Base-by-base conservation (phyloP, 2,329 filamentous ascomycete species). In the Nectriaceae sp. region DNA sequence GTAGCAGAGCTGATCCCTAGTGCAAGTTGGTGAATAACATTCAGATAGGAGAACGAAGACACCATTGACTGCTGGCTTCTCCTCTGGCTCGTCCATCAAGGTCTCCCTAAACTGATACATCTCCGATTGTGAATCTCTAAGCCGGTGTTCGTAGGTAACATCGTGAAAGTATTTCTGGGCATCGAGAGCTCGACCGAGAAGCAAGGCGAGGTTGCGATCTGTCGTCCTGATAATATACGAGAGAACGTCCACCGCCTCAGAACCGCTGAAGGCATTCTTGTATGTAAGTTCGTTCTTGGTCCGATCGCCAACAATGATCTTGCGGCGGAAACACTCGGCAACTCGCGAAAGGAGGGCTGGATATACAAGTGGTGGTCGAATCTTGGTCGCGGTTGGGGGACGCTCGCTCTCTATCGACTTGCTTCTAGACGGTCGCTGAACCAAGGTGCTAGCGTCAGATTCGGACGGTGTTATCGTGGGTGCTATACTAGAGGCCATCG, bases 101-200 rank as follows among this genome's bases (percentile, higher is more conserved):
- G 87, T 95, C 73, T 97, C 93, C 59, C 89, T 85, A 71, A 99
- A 99, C 67, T 97, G 93, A 69, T 97, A 99, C 69, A 99, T 89
- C 70, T 99, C 94, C 43, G 87, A 88, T 35, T 87, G 83, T n/a
- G 93, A 95, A 70, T 99, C 94, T 70, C 94, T 88, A 62, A 99
- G 75, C 40, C 94, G 84, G 70, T 99, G 94, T 62, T 97, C 93
- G 70, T 99, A 99, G 1, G 93, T 97, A 42, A 97, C 94, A 77
- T 99, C 94, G 74, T 99, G 94, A 68, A 99, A 99, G 74, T 96
- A 97, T 68, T 97, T 97, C 66, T 99, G 94, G 20, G 94, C 94
- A 72, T 99, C 94, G 52, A 99, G 75, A 36, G 94, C 91, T 65
- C 94, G 84, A 53, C 94, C 94, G 15, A 99, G 77, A 10, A 99